Conservation (phyloP, 2,329 filamentous ascomycete genomes). For the Lecanicillium sp. region DNA sequence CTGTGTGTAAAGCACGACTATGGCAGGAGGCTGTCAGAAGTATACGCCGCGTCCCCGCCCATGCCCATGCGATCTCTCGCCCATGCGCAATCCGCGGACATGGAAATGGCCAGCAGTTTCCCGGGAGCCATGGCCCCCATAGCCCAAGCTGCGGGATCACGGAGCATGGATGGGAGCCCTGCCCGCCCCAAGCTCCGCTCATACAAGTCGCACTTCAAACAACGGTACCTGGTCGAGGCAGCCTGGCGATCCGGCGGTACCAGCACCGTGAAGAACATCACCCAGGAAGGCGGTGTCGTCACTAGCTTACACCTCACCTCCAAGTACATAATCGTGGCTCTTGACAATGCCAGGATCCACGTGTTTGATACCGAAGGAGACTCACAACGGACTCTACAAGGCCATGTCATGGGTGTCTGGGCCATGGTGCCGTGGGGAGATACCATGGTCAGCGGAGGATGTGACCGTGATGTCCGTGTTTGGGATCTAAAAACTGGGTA, state of each 20-base stretch:
- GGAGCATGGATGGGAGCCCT: constrained; percentile 47
- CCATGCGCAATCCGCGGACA: constrained; percentile 22
- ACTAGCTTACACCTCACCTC: constrained; percentile 90
- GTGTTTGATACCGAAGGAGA: constrained; percentile 91
- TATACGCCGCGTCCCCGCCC: constrained; percentile 26
- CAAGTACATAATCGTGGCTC: constrained; percentile 93
- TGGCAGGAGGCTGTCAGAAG: constrained; percentile 49
- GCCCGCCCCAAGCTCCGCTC: constrained; percentile 61
- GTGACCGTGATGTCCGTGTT: constrained; percentile 91
- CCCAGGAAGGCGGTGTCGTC: constrained; percentile 92
- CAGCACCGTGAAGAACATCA: constrained; percentile 79
- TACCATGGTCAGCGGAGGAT: constrained; percentile 88
- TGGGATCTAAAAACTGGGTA: constrained; percentile 95
- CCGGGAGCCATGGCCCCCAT: constrained; percentile 33
- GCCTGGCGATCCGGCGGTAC: constrained; percentile 92
- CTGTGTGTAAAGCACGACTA: constrained; percentile 96
- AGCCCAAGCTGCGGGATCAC: constrained; percentile 31
- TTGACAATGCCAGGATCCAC: constrained; percentile 98
- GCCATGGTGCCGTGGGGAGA: constrained; percentile 99
- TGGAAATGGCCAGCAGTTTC: constrained; percentile 34
- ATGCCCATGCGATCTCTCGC: constrained; percentile 22
- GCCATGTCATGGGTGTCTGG: constrained; percentile 99
- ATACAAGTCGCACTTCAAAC: constrained; percentile 96
- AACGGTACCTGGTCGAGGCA: constrained; percentile 92
- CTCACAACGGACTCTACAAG: constrained; percentile 79